These are phyloP conservation scores for Carnegiea gigantea DNA, from an alignment of 179 eudicot species.

Conservation along the genomic window DNA sequence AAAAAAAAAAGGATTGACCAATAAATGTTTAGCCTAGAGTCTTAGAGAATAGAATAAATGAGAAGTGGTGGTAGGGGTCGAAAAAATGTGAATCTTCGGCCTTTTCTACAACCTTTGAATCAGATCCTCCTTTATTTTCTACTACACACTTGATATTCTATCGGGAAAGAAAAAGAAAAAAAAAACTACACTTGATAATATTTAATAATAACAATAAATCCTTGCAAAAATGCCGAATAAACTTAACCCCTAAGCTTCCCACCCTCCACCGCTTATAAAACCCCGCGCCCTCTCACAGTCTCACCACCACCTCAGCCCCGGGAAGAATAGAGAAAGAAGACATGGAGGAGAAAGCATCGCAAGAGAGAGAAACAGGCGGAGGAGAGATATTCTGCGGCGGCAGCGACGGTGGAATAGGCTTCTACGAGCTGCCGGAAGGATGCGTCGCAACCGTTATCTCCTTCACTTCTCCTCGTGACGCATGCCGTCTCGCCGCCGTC, in stretches of 20 bases:
- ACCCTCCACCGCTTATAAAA: conserved; percentile 25
- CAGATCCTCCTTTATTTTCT: conserved; percentile 22
- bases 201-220: neutral
- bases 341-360: neutral
- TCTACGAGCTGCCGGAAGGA: conserved; percentile 45
- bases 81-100: neutral
- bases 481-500: conserved; percentile 38
- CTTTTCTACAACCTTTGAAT: conserved; percentile 25
- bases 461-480: conserved; percentile 46
- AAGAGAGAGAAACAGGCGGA: neutral
- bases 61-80: neutral
- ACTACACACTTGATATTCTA: neutral
- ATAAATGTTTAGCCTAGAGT: too few relatives aligned
- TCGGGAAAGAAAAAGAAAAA: too few relatives aligned
- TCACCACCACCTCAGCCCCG: neutral
- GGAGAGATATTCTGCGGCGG: neutral
- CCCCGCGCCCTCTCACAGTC: neutral
- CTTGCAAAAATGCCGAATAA: neutral
- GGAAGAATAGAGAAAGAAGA: neutral
- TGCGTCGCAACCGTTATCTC: conserved; percentile 46
- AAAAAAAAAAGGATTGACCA: too few relatives aligned
- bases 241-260: conserved; percentile 42
- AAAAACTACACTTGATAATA: too few relatives aligned
- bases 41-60: too few relatives aligned
- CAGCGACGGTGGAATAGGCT: conserved; percentile 3